Conservation (phyloP, 805 yeast genomes). For the Vanderwaltozyma verrucispora region DNA sequence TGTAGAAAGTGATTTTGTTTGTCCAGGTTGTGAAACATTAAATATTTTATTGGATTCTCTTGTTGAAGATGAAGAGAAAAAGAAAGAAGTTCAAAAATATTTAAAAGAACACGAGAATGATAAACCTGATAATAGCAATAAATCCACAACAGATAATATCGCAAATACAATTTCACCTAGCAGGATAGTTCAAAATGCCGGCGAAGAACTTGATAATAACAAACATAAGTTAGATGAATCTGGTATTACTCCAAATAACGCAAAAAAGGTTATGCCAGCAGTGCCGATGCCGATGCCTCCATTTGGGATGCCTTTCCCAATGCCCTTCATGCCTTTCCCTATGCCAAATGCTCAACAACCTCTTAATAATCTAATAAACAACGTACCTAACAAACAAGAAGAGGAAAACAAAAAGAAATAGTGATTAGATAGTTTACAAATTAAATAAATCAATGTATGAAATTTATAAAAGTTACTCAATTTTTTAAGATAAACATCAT, state of each 20-base stretch:
- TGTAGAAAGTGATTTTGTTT: conserved; percentile 75
- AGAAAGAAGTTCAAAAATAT: conserved; percentile 42
- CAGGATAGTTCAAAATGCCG: conserved; percentile 3
- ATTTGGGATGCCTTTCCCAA: conserved; percentile 29
- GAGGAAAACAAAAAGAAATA: no score
- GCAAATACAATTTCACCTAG: neutral
- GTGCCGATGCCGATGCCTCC: conserved; percentile 22
- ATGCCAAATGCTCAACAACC: conserved; percentile 1
- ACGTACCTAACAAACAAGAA: no score
- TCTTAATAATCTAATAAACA: no score
- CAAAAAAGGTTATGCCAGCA: conserved; percentile 6
- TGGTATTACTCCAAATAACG: neutral
- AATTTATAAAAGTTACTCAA: no score
- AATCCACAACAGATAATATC: conserved; percentile 1
- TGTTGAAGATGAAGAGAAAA: conserved; percentile 48
- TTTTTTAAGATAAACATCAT: no score
- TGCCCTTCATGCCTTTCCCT: conserved; percentile 30
- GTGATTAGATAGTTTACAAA: no score
- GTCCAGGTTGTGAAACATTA: conserved; percentile 74
- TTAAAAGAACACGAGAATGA: conserved; percentile 28
- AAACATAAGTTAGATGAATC: conserved; percentile 5
- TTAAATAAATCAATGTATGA: no score
- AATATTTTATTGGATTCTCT: conserved; percentile 72
- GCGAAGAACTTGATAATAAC: conserved; percentile 4
- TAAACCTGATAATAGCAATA: conserved; percentile 9